A percentile compares a stretch with the other conserved stretches of the same genome.
Evolutionary conservation across 2,329 filamentous ascomycete species (phyloP).

Genomic region (Lojkania enalia): DNA sequence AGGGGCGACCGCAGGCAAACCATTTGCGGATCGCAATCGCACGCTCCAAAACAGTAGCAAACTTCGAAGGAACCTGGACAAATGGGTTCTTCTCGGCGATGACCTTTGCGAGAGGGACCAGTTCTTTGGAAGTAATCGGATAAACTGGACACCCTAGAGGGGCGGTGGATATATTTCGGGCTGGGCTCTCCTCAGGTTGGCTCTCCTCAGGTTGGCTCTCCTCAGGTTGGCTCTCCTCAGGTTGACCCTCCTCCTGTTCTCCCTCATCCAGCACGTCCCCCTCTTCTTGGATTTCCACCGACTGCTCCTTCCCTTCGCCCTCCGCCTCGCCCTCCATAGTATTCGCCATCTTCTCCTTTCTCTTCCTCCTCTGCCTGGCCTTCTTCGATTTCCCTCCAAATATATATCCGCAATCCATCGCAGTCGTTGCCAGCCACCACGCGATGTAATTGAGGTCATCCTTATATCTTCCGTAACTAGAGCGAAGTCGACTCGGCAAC

Average conservation of each 20-base stretch:
- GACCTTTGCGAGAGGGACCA: constrained; percentile 45
- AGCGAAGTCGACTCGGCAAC: constrained; percentile 26
- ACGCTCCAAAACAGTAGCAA: constrained; percentile 41
- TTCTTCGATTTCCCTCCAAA: neutral
- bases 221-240: no score
- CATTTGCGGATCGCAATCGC: constrained; percentile 43
- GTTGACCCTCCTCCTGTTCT: no score
- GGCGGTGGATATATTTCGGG: no score
- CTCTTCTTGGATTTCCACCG: no score
- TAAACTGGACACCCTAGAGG: constrained; percentile 27
- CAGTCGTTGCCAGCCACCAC: constrained; percentile 49
- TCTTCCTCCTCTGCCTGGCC: neutral
- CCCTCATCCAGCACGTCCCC: no score
- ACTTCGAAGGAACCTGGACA: constrained; percentile 31
- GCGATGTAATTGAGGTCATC: constrained; percentile 48
- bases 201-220: no score
- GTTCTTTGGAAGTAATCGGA: constrained; percentile 45
- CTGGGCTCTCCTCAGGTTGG: no score
- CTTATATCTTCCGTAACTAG: constrained; percentile 48
- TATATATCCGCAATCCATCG: constrained; percentile 41
- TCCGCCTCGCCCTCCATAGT: no score
- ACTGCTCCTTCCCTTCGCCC: no score
- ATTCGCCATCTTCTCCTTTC: neutral
- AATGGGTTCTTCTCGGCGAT: constrained; percentile 33
- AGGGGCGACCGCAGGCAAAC: no score